phyloP scores from a whole-genome alignment of 805 yeast species.

The Saccharomycopsis schoenii region DNA sequence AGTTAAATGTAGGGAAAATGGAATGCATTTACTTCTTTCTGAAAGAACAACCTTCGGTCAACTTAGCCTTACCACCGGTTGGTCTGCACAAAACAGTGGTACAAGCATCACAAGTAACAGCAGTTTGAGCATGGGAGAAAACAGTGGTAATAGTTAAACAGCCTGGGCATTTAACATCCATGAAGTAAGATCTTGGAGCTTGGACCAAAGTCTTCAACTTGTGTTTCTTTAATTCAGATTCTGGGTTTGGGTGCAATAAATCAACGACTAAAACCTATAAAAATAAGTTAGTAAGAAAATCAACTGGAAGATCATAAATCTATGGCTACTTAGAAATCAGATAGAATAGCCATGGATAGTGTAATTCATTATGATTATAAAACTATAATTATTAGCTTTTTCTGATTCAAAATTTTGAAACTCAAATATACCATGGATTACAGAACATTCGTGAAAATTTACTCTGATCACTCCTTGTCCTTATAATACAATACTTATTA shows the following conservation, averaged over 20 bases:
- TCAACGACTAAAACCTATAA: conserved; percentile 94
- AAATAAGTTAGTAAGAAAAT: conserved; percentile 6
- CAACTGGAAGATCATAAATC: too few relatives aligned
- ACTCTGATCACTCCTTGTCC: too few relatives aligned
- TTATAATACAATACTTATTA: too few relatives aligned
- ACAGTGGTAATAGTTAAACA: conserved; percentile 98
- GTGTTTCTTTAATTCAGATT: conserved; percentile 94
- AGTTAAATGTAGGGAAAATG: background rate
- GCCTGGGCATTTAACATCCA: conserved; percentile 99
- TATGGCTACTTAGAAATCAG: too few relatives aligned
- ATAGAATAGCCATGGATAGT: too few relatives aligned
- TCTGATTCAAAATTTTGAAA: too few relatives aligned
- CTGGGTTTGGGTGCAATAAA: conserved; percentile 96
- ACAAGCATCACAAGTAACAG: conserved; percentile 98
- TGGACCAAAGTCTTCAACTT: conserved; percentile 96
- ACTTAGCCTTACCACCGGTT: conserved; percentile 99
- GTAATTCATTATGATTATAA: too few relatives aligned
- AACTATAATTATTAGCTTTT: too few relatives aligned
- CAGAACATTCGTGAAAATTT: too few relatives aligned
- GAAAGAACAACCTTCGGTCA: conserved; percentile 99
- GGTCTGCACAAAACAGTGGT: conserved; percentile 98
- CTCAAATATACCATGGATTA: too few relatives aligned
- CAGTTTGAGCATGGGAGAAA: conserved; percentile 99
- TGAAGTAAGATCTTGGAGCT: conserved; percentile 97
- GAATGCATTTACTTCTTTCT: conserved; percentile 74